Percentiles rank a stretch among this genome's conserved stretches.
Evolutionary conservation across 2,329 filamentous ascomycete genomes (phyloP).

Genomic region (Sporothrix protearum): DNA sequence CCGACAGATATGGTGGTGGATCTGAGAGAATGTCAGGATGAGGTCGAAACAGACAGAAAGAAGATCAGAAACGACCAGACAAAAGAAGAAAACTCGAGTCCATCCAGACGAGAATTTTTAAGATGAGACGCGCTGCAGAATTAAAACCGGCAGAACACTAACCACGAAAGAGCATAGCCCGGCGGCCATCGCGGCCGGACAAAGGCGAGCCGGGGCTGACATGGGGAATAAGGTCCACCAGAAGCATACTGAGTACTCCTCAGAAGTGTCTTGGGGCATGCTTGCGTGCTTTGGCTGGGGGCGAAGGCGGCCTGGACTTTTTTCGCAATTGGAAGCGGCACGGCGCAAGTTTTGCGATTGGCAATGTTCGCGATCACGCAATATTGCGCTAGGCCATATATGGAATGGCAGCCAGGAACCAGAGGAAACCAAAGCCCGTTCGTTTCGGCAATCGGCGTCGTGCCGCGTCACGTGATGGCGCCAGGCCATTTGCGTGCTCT

Average conservation of each 20-base stretch:
- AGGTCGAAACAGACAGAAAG: not conserved
- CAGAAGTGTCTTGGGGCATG: not conserved
- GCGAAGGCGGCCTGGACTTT: not conserved
- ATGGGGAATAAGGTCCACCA: constrained; percentile 7
- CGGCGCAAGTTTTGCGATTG: constrained; percentile 20
- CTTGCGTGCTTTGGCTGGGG: constrained; percentile 8
- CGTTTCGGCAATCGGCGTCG: constrained; percentile 21
- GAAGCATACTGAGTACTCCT: not conserved
- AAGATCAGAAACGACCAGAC: constrained; percentile 8
- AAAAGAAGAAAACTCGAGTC: not conserved
- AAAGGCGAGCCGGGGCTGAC: constrained; percentile 14
- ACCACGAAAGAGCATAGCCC: constrained; percentile 14
- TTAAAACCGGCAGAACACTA: constrained; percentile 11
- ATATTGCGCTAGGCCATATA: constrained; percentile 28
- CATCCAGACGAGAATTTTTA: constrained; percentile 16
- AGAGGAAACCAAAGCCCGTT: not conserved
- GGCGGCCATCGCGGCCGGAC: constrained; percentile 19
- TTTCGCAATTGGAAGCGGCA: constrained; percentile 18
- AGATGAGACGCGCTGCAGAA: constrained; percentile 11
- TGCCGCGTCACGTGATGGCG: constrained; percentile 17
- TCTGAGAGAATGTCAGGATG: not conserved
- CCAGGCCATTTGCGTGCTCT: not conserved
- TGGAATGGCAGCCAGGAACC: constrained; percentile 8
- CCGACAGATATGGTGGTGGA: not conserved
- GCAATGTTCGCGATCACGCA: constrained; percentile 30